A percentile compares a stretch with the other conserved stretches of the same genome.
Evolutionary conservation across 116 monocot genomes (phyloP).

Genomic region (Posidonia oceanica): DNA sequence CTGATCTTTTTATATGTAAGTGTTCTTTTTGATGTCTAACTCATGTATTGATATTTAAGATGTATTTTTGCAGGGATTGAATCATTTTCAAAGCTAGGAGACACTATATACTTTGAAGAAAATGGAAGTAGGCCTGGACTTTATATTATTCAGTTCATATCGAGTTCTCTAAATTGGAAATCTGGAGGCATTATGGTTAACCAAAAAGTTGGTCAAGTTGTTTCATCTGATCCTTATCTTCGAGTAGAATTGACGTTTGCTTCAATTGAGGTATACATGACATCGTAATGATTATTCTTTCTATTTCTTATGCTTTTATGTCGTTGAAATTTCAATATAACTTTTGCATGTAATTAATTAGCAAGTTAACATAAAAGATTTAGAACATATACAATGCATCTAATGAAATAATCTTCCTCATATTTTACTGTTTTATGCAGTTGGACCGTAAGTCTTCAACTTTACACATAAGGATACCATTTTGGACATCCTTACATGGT

Average conservation of each 20-base stretch:
- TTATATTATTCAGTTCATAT: slow-evolving; percentile 68
- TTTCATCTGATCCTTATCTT: slow-evolving; percentile 43
- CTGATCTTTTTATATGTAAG: too few relatives aligned
- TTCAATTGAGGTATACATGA: slow-evolving; percentile 37
- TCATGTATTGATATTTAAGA: too few relatives aligned
- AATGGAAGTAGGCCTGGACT: slow-evolving; percentile 39
- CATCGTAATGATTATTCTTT: too few relatives aligned
- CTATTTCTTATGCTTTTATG: background rate
- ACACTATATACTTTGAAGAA: slow-evolving; percentile 97
- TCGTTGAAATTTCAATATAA: background rate
- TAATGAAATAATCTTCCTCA: background rate
- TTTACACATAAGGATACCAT: slow-evolving; percentile 64
- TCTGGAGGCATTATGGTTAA: slow-evolving; percentile 41
- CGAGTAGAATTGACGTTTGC: slow-evolving; percentile 40
- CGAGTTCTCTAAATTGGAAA: slow-evolving; percentile 82
- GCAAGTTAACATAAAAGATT: too few relatives aligned
- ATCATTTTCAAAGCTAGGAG: slow-evolving; percentile 94
- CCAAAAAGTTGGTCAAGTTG: slow-evolving; percentile 39
- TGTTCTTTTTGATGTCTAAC: too few relatives aligned
- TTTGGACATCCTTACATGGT: slow-evolving; percentile 51
- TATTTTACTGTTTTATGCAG: slow-evolving; percentile 7
- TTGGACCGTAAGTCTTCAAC: slow-evolving; percentile 26
- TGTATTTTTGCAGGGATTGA: slow-evolving; percentile 60
- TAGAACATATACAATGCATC: slow-evolving; percentile 6
- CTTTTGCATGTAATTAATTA: background rate